Conservation (phyloP, 2,329 filamentous ascomycete species). For the Tetracladium maxilliforme region DNA sequence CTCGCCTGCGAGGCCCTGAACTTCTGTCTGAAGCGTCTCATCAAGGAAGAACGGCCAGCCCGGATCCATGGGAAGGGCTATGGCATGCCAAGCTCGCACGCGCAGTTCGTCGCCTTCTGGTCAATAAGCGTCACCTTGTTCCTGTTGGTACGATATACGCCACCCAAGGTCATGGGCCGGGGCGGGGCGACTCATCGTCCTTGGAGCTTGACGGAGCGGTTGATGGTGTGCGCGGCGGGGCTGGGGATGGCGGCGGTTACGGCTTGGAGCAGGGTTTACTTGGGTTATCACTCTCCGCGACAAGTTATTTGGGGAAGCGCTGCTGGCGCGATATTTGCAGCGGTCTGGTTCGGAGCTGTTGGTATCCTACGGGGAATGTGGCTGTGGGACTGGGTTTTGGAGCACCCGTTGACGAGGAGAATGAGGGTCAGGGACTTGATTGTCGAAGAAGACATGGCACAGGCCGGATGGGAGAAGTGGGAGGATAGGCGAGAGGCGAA, state of each 20-base stretch:
- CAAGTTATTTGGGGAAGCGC: constrained; percentile 73
- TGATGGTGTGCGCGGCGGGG: constrained; percentile 35
- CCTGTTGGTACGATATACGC: constrained; percentile 64
- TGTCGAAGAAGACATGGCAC: constrained; percentile 73
- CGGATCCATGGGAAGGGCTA: constrained; percentile 84
- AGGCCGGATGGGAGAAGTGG: constrained; percentile 92
- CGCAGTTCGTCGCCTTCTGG: constrained; percentile 91
- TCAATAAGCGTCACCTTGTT: constrained; percentile 73
- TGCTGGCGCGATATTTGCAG: constrained; percentile 56
- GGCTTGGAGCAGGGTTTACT: constrained; percentile 72
- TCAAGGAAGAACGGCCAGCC: constrained; percentile 80
- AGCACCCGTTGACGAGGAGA: constrained; percentile 45
- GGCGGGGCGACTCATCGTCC: constrained; percentile 26
- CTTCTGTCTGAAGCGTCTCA: constrained; percentile 74
- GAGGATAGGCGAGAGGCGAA: constrained; percentile 33
- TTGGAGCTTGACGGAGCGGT: constrained; percentile 45
- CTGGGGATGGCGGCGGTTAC: constrained; percentile 51
- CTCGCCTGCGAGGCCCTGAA: constrained; percentile 85
- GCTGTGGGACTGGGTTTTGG: constrained; percentile 57
- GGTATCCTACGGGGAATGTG: constrained; percentile 50
- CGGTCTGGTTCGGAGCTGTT: constrained; percentile 68
- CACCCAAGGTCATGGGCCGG: constrained; percentile 23
- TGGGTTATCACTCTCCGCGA: constrained; percentile 79
- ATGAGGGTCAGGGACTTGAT: constrained; percentile 72
- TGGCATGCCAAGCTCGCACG: constrained; percentile 92